Evolutionary conservation across 495 filamentous ascomycete genomes (phyloP).

Genomic region (Talaromyces stipitatus): DNA sequence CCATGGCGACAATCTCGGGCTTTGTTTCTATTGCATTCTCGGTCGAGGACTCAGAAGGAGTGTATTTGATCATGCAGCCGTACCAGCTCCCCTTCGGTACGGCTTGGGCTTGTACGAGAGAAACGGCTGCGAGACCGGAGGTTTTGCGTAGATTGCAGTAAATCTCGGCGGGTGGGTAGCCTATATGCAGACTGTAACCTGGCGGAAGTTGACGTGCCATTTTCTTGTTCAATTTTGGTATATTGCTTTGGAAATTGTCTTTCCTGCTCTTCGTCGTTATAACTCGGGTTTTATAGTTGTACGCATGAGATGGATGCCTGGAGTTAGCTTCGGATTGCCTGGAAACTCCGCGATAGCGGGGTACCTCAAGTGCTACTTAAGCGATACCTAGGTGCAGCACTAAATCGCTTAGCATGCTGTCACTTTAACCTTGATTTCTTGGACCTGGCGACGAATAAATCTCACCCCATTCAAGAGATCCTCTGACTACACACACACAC

Average conservation of each 20-base stretch:
- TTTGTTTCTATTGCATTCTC: neutral
- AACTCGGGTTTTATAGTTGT: too few species aligned
- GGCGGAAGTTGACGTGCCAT: constrained; percentile 15
- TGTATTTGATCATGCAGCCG: constrained; percentile 31
- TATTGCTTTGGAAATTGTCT: neutral
- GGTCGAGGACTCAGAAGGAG: constrained; percentile 4
- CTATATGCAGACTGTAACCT: constrained; percentile 24
- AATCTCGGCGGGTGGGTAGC: constrained; percentile 25
- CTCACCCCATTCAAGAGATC: too few species aligned
- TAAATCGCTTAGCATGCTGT: too few species aligned
- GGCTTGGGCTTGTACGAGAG: constrained; percentile 25
- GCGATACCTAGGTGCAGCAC: too few species aligned
- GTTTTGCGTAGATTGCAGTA: constrained; percentile 32
- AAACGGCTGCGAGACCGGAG: constrained; percentile 28
- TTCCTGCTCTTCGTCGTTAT: too few species aligned
- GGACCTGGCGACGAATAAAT: too few species aligned
- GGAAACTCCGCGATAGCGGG: too few species aligned
- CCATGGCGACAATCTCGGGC: constrained; percentile 35
- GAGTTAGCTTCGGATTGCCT: too few species aligned
- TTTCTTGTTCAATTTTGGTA: neutral
- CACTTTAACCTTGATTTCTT: too few species aligned
- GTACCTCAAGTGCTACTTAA: too few species aligned
- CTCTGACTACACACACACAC: too few species aligned
- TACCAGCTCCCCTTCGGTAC: constrained; percentile 31
- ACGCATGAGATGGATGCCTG: too few species aligned